Evolutionary conservation across 192 early-diverging fungal species (phyloP).

Genomic region (Coemansia sp.): DNA sequence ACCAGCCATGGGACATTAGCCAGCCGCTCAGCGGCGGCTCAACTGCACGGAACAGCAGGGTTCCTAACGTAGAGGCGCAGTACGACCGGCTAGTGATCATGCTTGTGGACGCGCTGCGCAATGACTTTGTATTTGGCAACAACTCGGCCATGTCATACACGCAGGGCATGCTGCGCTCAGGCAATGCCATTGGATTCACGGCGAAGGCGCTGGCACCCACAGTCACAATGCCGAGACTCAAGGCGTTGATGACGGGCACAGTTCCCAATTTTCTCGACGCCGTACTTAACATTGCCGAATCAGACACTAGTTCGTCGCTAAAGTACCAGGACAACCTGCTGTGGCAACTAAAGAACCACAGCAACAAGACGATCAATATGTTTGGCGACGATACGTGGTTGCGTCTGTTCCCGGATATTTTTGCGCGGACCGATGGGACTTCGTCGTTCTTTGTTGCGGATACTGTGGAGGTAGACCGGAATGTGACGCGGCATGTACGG

Average conservation of each 20-base stretch:
- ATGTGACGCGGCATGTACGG: conserved; percentile 71
- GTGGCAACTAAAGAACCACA: conserved; percentile 62
- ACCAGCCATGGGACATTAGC: conserved; percentile 32
- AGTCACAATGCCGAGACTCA: conserved; percentile 81
- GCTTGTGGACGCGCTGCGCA: conserved; percentile 78
- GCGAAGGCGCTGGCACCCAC: conserved; percentile 67
- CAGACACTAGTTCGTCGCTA: conserved; percentile 64
- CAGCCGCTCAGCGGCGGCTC: conserved; percentile 4
- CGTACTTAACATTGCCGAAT: conserved; percentile 82
- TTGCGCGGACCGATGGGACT: conserved; percentile 67
- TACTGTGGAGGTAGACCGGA: conserved; percentile 75
- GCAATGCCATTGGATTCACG: conserved; percentile 51
- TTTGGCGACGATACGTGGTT: conserved; percentile 99
- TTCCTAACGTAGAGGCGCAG: conserved; percentile 9
- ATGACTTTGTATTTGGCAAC: conserved; percentile 75
- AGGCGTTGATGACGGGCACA: conserved; percentile 77
- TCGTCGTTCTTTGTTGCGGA: conserved; percentile 64
- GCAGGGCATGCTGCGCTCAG: conserved; percentile 58
- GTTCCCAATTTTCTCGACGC: conserved; percentile 84
- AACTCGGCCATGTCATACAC: conserved; percentile 69
- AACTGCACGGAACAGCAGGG: neutral
- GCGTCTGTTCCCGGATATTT: conserved; percentile 78
- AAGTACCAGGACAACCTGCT: conserved; percentile 76
- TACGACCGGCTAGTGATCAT: conserved; percentile 68
- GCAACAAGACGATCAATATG: conserved; percentile 68